These are phyloP conservation scores for Starmera stellimalicola DNA, from an alignment of 1,139 yeast genomes.

Conservation along the genomic window DNA sequence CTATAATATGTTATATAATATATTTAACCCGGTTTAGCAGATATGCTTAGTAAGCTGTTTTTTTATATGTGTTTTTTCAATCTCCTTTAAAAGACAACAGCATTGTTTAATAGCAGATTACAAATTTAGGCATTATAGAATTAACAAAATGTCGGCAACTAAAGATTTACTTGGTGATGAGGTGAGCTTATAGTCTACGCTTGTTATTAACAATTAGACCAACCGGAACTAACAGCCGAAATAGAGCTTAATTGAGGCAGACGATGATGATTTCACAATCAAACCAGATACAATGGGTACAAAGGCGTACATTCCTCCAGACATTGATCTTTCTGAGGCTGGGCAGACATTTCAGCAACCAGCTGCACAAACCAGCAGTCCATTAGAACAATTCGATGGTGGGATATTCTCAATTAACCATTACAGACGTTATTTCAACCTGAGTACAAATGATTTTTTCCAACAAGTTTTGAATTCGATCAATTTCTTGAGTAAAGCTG, in stretches of 20 bases:
- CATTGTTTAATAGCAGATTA: too few relatives aligned
- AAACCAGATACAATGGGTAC: constrained; percentile 18
- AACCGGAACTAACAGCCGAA: background rate
- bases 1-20: too few relatives aligned
- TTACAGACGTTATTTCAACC: constrained; percentile 18
- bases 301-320: constrained; percentile 25
- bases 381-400: constrained; percentile 12
- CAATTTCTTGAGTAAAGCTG: constrained; percentile 10
- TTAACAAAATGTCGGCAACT: background rate
- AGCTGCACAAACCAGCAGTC: background rate
- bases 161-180: background rate
- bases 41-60: too few relatives aligned
- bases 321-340: constrained; percentile 13
- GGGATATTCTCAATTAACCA: constrained; percentile 18
- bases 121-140: background rate
- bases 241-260: background rate
- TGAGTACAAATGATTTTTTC: constrained; percentile 21
- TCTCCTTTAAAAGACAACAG: too few relatives aligned
- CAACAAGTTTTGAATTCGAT: constrained; percentile 14
- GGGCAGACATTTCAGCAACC: constrained; percentile 1
- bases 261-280: constrained; percentile 13
- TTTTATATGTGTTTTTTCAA: too few relatives aligned
- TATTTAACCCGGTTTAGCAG: too few relatives aligned
- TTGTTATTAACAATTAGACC: background rate
- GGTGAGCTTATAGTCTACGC: background rate